Evolutionary conservation across 108 stramenopile species (phyloP).

Genomic region (Fistulifera pelliculosa): DNA sequence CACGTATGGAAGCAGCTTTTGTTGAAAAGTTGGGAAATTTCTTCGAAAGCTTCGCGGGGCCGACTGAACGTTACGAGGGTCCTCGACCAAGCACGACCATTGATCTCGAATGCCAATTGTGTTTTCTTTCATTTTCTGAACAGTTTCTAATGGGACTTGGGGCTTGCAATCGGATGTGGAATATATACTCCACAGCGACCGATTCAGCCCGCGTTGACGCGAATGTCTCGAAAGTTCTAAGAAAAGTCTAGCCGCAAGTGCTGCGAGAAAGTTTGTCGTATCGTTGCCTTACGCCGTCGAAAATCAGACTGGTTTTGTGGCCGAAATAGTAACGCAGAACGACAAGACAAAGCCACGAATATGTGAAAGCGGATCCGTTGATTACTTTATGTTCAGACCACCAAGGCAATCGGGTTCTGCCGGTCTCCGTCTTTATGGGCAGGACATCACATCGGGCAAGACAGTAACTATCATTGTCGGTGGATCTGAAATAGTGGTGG

Average conservation of each 20-base stretch:
- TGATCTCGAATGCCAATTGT: conserved; percentile 71
- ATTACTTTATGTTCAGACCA: conserved; percentile 73
- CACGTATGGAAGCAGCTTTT: conserved; percentile 61
- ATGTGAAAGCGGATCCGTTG: conserved; percentile 40
- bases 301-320: conserved; percentile 60
- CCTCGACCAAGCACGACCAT: conserved; percentile 49
- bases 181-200: conserved; percentile 42
- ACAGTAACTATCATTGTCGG: conserved; percentile 35
- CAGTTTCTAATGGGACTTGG: conserved; percentile 73
- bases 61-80: conserved; percentile 31
- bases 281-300: conserved; percentile 72
- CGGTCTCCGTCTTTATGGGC: conserved; percentile 68
- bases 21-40: conserved; percentile 61
- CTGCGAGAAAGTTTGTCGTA: conserved; percentile 60
- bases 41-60: conserved; percentile 43
- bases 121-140: conserved; percentile 70
- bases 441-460: conserved; percentile 59
- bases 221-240: conserved; percentile 7
- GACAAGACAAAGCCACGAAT: conserved; percentile 10
- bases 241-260: conserved; percentile 50
- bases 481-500: conserved; percentile 22
- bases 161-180: conserved; percentile 73
- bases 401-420: conserved; percentile 53
- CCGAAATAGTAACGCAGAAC: conserved; percentile 33
- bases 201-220: neutral